Evolutionary conservation across 2,329 filamentous ascomycete species (phyloP).

Genomic region (Ustulina deusta): DNA sequence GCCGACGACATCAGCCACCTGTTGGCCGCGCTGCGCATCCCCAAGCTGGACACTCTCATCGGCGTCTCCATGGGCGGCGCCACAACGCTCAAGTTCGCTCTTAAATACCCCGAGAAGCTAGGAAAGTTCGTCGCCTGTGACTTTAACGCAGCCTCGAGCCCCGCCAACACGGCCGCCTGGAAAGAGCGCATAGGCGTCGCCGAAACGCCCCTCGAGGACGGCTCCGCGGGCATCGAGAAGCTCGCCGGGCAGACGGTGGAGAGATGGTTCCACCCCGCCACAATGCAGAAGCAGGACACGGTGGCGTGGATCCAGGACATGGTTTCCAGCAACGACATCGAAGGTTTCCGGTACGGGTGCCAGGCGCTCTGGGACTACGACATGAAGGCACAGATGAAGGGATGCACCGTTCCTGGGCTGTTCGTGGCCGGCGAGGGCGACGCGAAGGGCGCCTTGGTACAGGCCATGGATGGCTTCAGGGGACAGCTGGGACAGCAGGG

Average conservation of each 20-base stretch:
- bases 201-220: constrained; percentile 62
- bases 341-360: constrained; percentile 76
- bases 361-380: constrained; percentile 80
- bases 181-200: constrained; percentile 78
- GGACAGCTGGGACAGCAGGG: constrained; percentile 65
- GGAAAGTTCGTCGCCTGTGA: constrained; percentile 87
- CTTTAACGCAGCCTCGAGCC: constrained; percentile 78
- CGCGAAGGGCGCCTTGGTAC: constrained; percentile 76
- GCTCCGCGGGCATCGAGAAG: constrained; percentile 69
- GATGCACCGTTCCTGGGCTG: constrained; percentile 68
- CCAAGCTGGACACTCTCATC: constrained; percentile 73
- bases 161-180: constrained; percentile 83
- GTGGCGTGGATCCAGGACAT: constrained; percentile 73
- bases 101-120: constrained; percentile 84
- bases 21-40: constrained; percentile 76
- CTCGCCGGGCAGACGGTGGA: constrained; percentile 78
- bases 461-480: constrained; percentile 82
- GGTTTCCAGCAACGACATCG: constrained; percentile 75
- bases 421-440: constrained; percentile 81
- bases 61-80: constrained; percentile 87
- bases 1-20: constrained; percentile 75
- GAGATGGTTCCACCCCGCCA: constrained; percentile 80
- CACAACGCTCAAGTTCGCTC: constrained; percentile 78
- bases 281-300: constrained; percentile 58
- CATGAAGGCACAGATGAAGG: constrained; percentile 67